Evolutionary conservation across 208 protist species (phyloP).

Genomic region (Crithidia fasciculata): DNA sequence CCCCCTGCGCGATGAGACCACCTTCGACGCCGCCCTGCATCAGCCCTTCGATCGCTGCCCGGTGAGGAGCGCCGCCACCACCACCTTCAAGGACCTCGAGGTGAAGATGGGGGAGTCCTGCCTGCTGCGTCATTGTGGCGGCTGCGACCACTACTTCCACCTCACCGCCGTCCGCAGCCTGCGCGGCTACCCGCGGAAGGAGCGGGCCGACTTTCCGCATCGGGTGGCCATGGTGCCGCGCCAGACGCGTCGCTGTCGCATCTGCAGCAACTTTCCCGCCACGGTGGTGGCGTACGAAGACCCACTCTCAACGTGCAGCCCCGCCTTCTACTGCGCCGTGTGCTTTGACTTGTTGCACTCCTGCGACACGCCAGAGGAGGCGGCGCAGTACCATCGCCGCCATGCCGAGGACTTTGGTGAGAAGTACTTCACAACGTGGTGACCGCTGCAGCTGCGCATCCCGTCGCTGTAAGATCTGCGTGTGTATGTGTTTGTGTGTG

Average conservation of each 20-base stretch:
- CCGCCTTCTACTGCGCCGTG: slow-evolving; percentile 66
- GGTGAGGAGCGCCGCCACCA: slow-evolving; percentile 61
- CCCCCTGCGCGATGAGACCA: slow-evolving; percentile 23
- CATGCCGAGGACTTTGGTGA: slow-evolving; percentile 34
- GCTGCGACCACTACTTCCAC: slow-evolving; percentile 84
- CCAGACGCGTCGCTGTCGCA: slow-evolving; percentile 49
- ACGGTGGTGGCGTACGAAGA: slow-evolving; percentile 74
- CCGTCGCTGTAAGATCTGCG: too few relatives aligned
- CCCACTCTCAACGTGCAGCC: slow-evolving; percentile 44
- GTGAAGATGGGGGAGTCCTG: slow-evolving; percentile 74
- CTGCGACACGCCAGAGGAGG: slow-evolving; percentile 49
- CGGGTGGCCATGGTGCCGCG: slow-evolving; percentile 48
- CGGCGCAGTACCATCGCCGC: slow-evolving; percentile 45
- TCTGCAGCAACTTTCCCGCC: slow-evolving; percentile 68
- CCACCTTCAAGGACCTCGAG: slow-evolving; percentile 71
- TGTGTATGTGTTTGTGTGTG: too few relatives aligned
- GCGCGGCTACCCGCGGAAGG: slow-evolving; percentile 32
- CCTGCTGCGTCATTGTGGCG: slow-evolving; percentile 65
- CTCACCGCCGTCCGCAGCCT: slow-evolving; percentile 52
- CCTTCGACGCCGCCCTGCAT: slow-evolving; percentile 21
- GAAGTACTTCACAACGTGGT: slow-evolving; percentile 44
- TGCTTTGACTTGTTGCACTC: slow-evolving; percentile 79
- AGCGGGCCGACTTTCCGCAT: slow-evolving; percentile 61
- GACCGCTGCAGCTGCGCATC: background rate
- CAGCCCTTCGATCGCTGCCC: slow-evolving; percentile 63